Evolutionary conservation across 2,329 filamentous ascomycete genomes (phyloP).

Genomic region (Penicillium oxalicum): DNA sequence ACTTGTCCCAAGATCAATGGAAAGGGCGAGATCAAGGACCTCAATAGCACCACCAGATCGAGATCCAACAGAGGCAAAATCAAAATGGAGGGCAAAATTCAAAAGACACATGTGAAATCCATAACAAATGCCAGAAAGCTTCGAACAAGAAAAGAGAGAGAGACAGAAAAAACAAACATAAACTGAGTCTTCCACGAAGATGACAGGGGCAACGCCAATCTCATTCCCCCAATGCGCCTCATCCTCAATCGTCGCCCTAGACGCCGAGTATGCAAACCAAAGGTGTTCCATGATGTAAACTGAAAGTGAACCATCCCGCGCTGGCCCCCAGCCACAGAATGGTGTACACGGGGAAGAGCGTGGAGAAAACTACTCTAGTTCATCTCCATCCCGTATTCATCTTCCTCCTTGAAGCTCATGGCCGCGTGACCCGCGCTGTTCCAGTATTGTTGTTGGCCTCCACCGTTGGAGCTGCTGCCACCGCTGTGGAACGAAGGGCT

Average conservation of each 20-base stretch:
- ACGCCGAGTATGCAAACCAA: constrained; percentile 28
- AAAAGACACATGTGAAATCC: no score
- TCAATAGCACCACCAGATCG: no score
- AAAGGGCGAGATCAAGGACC: no score
- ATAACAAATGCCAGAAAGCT: no score
- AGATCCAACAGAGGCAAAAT: no score
- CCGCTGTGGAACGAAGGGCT: constrained; percentile 68
- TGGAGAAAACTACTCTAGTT: constrained; percentile 18
- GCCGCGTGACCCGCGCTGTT: constrained; percentile 47
- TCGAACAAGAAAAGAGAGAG: no score
- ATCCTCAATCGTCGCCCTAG: constrained; percentile 11
- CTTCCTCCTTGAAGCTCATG: constrained; percentile 85
- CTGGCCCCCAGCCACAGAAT: neutral
- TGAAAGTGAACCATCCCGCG: constrained; percentile 2
- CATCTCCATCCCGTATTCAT: constrained; percentile 82
- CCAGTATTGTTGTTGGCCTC: constrained; percentile 51
- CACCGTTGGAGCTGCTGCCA: constrained; percentile 55
- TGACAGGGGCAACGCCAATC: constrained; percentile 3
- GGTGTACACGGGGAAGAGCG: neutral
- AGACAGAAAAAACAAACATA: no score
- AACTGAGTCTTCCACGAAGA: no score
- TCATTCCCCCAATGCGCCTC: constrained; percentile 18
- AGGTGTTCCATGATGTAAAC: constrained; percentile 15
- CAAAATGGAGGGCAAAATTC: no score
- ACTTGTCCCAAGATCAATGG: no score